Conservation (phyloP, 257 asterid species). For the Salvia splendens region DNA sequence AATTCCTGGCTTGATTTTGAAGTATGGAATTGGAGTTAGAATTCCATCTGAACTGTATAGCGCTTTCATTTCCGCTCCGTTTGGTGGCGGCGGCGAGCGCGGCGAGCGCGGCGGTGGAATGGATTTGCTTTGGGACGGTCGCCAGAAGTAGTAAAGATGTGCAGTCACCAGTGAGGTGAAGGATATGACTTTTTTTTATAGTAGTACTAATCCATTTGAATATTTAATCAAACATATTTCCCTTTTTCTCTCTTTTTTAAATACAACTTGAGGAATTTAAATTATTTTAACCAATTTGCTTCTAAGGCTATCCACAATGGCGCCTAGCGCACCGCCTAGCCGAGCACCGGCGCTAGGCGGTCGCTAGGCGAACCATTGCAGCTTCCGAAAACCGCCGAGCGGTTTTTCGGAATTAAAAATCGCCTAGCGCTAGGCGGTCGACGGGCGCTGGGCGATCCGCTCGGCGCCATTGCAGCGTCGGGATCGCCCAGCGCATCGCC, state of each 20-base stretch:
- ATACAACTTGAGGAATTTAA: neutral
- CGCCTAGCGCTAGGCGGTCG: no score
- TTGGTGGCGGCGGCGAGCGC: neutral
- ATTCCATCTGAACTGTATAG: constrained; percentile 36
- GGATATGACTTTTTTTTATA: neutral
- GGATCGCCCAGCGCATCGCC: no score
- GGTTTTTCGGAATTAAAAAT: no score
- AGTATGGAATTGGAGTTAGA: constrained; percentile 37
- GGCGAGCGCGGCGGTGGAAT: constrained; percentile 23
- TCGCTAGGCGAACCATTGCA: no score
- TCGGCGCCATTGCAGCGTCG: no score
- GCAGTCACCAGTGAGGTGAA: neutral
- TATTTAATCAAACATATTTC: neutral
- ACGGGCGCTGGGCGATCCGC: no score
- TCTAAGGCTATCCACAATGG: no score
- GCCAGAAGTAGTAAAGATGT: constrained; percentile 26
- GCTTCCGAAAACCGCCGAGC: no score
- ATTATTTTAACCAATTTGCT: no score
- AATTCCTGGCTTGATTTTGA: constrained; percentile 34
- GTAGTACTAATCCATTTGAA: neutral
- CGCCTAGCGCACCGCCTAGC: no score
- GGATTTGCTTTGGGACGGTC: constrained; percentile 33
- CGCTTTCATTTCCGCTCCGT: constrained; percentile 41
- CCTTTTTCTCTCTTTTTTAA: neutral
- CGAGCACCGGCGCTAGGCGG: no score